Evolutionary conservation across 164 flowering plant genomes (phyloP).

Genomic region (Paratinospora sagittata): DNA sequence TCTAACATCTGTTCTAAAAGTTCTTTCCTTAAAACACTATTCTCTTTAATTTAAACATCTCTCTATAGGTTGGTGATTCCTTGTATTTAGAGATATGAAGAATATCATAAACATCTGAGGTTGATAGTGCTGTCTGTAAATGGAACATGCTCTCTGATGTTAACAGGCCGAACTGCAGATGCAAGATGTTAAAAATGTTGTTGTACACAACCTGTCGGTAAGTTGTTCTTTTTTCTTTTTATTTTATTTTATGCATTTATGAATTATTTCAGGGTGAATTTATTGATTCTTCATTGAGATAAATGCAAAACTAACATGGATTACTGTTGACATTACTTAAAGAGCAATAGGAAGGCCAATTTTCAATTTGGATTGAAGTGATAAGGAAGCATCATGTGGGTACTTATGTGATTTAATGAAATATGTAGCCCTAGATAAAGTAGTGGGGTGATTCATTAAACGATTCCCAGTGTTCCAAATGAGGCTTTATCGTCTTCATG

Average conservation of each 20-base stretch:
- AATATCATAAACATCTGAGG: background rate
- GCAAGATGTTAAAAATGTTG: conserved; percentile 83
- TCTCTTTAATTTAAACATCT: background rate
- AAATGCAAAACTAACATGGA: no score
- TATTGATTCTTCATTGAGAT: background rate
- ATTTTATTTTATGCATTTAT: background rate
- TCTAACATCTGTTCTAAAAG: background rate
- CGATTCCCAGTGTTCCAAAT: no score
- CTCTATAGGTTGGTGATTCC: background rate
- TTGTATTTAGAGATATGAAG: background rate
- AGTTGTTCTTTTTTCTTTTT: conserved; percentile 16
- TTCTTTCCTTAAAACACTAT: background rate
- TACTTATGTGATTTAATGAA: no score
- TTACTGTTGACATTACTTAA: no score
- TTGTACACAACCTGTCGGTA: conserved; percentile 93
- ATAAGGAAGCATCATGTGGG: no score
- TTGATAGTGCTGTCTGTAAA: background rate
- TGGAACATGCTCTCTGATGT: conserved; percentile 9
- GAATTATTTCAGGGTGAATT: background rate
- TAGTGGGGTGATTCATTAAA: no score
- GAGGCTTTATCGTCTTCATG: no score
- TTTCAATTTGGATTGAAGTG: no score
- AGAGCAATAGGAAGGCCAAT: no score
- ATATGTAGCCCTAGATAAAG: no score
- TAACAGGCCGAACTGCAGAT: conserved; percentile 84